Conservation (phyloP, 306 rosid genomes). For the Biancaea sappan region DNA sequence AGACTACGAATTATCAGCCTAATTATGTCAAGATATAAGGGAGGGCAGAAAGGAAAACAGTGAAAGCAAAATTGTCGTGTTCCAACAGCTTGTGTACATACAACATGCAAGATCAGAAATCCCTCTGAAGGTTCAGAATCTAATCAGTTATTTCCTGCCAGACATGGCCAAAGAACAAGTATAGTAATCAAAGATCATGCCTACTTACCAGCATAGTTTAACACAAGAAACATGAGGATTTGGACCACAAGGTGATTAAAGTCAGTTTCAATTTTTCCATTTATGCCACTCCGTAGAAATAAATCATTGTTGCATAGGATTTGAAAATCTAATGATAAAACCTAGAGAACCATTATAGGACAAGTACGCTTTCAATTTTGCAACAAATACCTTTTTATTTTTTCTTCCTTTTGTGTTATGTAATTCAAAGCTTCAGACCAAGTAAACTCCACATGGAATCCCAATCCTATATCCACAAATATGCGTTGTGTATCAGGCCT, state of each 20-base stretch:
- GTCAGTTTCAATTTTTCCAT: conserved; percentile 27
- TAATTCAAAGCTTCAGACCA: conserved; percentile 87
- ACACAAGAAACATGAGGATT: conserved; percentile 24
- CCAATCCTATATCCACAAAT: conserved; percentile 90
- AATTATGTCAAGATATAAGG: too few species aligned
- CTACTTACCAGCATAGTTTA: not conserved
- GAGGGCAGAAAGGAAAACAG: too few species aligned
- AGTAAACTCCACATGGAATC: conserved; percentile 95
- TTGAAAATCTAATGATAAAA: not conserved
- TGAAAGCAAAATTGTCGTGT: not conserved
- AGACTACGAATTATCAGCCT: too few species aligned
- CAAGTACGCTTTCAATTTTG: not conserved
- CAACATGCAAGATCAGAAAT: not conserved
- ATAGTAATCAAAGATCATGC: not conserved
- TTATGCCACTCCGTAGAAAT: conserved; percentile 10
- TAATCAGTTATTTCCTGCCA: not conserved
- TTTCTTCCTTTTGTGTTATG: conserved; percentile 75
- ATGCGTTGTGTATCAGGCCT: conserved; percentile 75
- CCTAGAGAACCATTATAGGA: not conserved
- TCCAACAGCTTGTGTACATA: not conserved
- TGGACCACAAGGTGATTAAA: conserved; percentile 7
- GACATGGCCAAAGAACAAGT: not conserved
- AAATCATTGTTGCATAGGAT: conserved; percentile 4
- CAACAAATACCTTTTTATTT: conserved; percentile 58
- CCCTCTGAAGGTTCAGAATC: not conserved